A percentile compares a stretch with the other conserved stretches of the same genome.
These are phyloP conservation scores for Parastagonospora avenae DNA, from an alignment of 2,329 filamentous ascomycete genomes.

Conservation along the genomic window DNA sequence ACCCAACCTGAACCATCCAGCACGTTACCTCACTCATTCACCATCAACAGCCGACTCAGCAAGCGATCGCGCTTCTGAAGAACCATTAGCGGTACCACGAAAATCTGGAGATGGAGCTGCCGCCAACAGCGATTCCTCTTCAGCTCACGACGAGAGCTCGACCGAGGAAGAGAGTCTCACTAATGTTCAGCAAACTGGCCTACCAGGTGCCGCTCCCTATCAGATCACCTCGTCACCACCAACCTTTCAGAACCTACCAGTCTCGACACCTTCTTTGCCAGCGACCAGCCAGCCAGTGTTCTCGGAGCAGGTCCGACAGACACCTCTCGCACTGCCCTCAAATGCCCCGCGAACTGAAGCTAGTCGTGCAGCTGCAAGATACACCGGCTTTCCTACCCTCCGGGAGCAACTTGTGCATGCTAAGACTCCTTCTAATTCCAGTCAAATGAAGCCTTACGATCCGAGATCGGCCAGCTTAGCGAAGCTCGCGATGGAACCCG, in stretches of 20 bases:
- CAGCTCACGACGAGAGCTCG: slow-evolving; percentile 6
- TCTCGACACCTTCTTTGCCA: slow-evolving; percentile 8
- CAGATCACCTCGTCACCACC: slow-evolving; percentile 20
- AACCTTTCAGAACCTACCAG: not conserved
- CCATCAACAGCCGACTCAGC: too few relatives aligned
- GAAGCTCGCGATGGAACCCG: not conserved
- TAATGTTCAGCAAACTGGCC: slow-evolving; percentile 9
- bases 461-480: slow-evolving; percentile 1
- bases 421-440: slow-evolving; percentile 4
- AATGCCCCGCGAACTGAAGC: not conserved
- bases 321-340: not conserved
- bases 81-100: slow-evolving; percentile 3
- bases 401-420: not conserved
- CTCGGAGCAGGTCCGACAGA: slow-evolving; percentile 7
- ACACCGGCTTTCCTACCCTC: not conserved
- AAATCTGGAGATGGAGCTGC: slow-evolving; percentile 5
- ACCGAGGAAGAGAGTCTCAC: slow-evolving; percentile 14
- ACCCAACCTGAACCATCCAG: too few relatives aligned
- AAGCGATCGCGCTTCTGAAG: not conserved
- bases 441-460: slow-evolving; percentile 14
- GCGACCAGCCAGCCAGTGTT: slow-evolving; percentile 7
- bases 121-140: slow-evolving; percentile 13
- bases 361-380: too few relatives aligned
- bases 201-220: not conserved
- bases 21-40: too few relatives aligned